A percentile compares a stretch with the other conserved stretches of the same genome.
Conservation (phyloP, 768 basidiomycete genomes). For the Psilocybe subaeruginosa region DNA sequence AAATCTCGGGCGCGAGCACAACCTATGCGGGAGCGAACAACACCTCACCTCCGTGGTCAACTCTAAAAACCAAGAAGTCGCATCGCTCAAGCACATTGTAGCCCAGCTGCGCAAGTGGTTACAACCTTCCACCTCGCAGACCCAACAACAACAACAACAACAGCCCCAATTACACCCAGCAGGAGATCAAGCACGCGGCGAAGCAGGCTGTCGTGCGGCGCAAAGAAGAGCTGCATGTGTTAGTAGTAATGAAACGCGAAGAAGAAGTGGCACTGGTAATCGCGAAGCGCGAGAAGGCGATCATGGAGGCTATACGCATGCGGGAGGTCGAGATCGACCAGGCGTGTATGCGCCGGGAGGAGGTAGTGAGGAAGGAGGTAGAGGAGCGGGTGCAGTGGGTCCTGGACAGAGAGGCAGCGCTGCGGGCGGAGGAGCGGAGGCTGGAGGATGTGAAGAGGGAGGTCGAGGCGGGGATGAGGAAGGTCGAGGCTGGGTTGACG, state of each 20-base stretch:
- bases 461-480: slow-evolving; percentile 51
- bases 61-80: slow-evolving; percentile 66
- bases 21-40: slow-evolving; percentile 53
- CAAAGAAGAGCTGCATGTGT: slow-evolving; percentile 69
- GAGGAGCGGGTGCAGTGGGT: slow-evolving; percentile 56
- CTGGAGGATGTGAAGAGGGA: slow-evolving; percentile 48
- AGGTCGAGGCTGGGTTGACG: slow-evolving; percentile 37
- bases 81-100: slow-evolving; percentile 47
- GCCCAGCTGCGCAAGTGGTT: slow-evolving; percentile 30
- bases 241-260: slow-evolving; percentile 64
- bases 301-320: slow-evolving; percentile 65
- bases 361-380: slow-evolving; percentile 53
- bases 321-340: slow-evolving; percentile 67
- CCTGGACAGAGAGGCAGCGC: slow-evolving; percentile 52
- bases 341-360: slow-evolving; percentile 59
- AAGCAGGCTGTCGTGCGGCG: slow-evolving; percentile 62
- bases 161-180: slow-evolving; percentile 13
- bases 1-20: slow-evolving; percentile 61
- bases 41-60: slow-evolving; percentile 47
- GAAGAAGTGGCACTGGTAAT: slow-evolving; percentile 71
- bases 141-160: slow-evolving; percentile 23
- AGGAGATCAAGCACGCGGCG: slow-evolving; percentile 45
- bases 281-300: slow-evolving; percentile 68
- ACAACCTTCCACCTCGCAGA: not conserved
- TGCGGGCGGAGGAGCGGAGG: slow-evolving; percentile 52